Conservation (phyloP, 176 grass and related monocot species). For the Rhynchospora tenuis region DNA sequence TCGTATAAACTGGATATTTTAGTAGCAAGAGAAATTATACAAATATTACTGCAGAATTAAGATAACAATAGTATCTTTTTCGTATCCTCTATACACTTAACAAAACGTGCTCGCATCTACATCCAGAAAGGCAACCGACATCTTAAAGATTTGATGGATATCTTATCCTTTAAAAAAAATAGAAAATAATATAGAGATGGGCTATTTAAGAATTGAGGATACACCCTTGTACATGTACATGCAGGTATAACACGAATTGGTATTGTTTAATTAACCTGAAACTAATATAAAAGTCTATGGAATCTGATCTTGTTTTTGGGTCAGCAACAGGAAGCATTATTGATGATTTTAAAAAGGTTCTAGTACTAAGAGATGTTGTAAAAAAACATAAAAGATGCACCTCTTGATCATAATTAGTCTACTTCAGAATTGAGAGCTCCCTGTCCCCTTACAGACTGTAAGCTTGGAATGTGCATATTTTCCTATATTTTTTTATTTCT, state of each 20-base stretch:
- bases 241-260: neutral
- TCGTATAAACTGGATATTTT: neutral
- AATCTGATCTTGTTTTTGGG: conserved; percentile 6
- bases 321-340: neutral
- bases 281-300: neutral
- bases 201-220: neutral
- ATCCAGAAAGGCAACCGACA: neutral
- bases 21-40: neutral
- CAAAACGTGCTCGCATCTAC: neutral
- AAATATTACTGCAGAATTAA: neutral
- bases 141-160: neutral
- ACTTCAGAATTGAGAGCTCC: neutral
- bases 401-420: neutral
- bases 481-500: neutral
- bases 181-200: neutral
- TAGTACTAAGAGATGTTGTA: neutral
- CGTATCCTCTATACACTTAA: neutral
- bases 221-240: neutral
- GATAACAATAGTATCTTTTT: neutral
- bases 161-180: neutral
- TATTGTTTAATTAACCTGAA: neutral
- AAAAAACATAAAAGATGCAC: neutral
- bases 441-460: neutral
- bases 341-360: neutral
- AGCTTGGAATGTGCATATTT: neutral